Base-by-base conservation (phyloP, 78 protist species). In the Polysphondylium violaceum region DNA sequence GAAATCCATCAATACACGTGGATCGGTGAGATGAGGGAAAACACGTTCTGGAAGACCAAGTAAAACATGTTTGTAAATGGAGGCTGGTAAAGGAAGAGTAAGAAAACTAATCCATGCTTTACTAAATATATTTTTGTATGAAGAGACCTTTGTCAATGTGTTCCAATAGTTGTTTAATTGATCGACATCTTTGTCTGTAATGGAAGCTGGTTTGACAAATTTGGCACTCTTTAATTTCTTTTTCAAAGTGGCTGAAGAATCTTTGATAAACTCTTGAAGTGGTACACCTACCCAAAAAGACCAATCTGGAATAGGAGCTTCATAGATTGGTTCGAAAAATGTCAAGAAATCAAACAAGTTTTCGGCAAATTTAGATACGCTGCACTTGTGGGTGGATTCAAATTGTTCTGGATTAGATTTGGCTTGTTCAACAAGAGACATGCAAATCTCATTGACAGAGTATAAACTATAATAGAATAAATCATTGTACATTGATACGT, bases 21-120 rank as follows among this genome's bases (percentile, higher is more conserved):
- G 77, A 53, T 68, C 65, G 2, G 61, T 21, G 14, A 81, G 64
- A 55, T 68, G 59, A 55, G 89, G 89, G 53, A 81, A 67, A 23
- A 81, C 89, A 40, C 61, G 76, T 3, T 81, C 89, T n/a, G 89
- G 89, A 41, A 81, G 31, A 56, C 89, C 89, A 4, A 81, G 53
- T 12, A 81, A 29, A 21, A 81, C 89, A 68, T 81, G 89, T 68
- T 81, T 81, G 38, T 81, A 81, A 25, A 81, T 81, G 17, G 89
- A 68, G 40, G 51, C 23, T 81, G 89, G 77, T 38, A 81, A 55
- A 55, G 76, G 68, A 14, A 65, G 9, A 0, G 56, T 29, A 2
- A 81, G 35, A 43, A 81, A 81, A 19, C 58, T 50, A 14, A 65
- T 25, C 89, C 89, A 81, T 40, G 59, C 40, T 31, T 68, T 81